Percentiles rank a stretch among this genome's conserved stretches.
Conservation (phyloP, 208 protist genomes). For the Herpetomonas tarakana region DNA sequence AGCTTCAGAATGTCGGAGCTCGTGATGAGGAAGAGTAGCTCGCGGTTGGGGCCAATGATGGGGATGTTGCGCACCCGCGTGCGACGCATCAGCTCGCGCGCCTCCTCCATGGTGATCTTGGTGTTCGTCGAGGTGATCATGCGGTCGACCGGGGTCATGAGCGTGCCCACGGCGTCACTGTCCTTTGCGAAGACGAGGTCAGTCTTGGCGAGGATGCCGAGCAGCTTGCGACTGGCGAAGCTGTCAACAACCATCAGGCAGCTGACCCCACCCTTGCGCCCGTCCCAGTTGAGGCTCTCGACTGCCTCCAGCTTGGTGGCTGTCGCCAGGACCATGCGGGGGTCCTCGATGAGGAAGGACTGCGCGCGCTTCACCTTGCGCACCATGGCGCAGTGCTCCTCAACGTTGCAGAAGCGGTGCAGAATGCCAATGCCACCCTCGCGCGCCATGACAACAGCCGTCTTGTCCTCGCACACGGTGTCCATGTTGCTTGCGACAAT, state of each 20-base stretch:
- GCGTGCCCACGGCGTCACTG: conserved; percentile 24
- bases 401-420: conserved; percentile 86
- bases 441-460: conserved; percentile 80
- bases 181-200: conserved; percentile 71
- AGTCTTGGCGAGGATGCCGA: conserved; percentile 59
- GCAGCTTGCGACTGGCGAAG: conserved; percentile 33
- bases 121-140: conserved; percentile 48
- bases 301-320: conserved; percentile 57
- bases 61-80: conserved; percentile 68
- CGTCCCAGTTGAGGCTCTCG: conserved; percentile 64
- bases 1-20: conserved; percentile 80
- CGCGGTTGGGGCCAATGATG: conserved; percentile 42
- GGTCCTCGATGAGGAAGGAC: conserved; percentile 86
- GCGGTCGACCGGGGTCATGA: conserved; percentile 73
- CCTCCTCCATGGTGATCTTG: conserved; percentile 66
- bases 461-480: conserved; percentile 90
- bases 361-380: conserved; percentile 89
- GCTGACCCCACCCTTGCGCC: conserved; percentile 69
- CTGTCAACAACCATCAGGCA: conserved; percentile 80
- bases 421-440: conserved; percentile 90
- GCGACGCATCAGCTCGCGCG: conserved; percentile 53
- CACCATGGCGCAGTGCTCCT: conserved; percentile 89
- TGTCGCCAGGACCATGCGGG: conserved; percentile 65
- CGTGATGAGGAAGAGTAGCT: conserved; percentile 83
- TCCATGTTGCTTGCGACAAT: conserved; percentile 93